Conservation (phyloP, 306 rosid species). For the Cucurbita maxima region DNA sequence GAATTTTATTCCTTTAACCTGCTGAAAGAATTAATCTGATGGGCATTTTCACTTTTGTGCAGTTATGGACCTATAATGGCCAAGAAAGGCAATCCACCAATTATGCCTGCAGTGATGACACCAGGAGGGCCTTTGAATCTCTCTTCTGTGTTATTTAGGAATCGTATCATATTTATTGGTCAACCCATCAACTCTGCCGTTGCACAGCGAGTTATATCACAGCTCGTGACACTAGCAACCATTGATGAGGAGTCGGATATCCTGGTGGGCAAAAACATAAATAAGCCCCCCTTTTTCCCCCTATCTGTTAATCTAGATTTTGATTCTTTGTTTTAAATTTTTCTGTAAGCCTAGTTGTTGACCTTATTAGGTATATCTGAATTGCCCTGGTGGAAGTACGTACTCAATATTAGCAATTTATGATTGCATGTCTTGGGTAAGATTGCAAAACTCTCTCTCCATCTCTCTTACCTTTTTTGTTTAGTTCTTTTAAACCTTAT, state of each 20-base stretch:
- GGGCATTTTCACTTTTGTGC: slow-evolving; percentile 7
- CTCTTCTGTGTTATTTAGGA: slow-evolving; percentile 69
- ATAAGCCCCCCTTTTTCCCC: background rate
- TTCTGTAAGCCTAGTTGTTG: background rate
- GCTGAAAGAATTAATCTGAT: background rate
- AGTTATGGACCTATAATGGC: slow-evolving; percentile 68
- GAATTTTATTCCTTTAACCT: background rate
- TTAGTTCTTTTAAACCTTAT: background rate
- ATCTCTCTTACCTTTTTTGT: background rate
- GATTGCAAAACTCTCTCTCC: background rate
- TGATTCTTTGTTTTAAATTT: background rate
- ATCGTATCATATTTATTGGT: slow-evolving; percentile 84
- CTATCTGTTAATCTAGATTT: background rate
- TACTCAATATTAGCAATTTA: slow-evolving; percentile 85
- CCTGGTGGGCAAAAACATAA: slow-evolving; percentile 36
- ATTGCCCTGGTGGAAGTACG: slow-evolving; percentile 95
- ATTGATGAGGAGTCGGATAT: slow-evolving; percentile 69
- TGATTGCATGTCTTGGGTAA: slow-evolving; percentile 99
- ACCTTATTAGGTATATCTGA: slow-evolving; percentile 57
- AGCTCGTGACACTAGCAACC: slow-evolving; percentile 87
- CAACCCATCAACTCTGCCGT: slow-evolving; percentile 72
- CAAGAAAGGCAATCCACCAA: slow-evolving; percentile 55
- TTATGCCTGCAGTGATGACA: slow-evolving; percentile 87
- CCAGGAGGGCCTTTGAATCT: slow-evolving; percentile 89
- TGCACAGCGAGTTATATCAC: slow-evolving; percentile 93